These are phyloP conservation scores for Russula griseocarnosa DNA, from an alignment of 768 basidiomycete species.

Conservation along the genomic window DNA sequence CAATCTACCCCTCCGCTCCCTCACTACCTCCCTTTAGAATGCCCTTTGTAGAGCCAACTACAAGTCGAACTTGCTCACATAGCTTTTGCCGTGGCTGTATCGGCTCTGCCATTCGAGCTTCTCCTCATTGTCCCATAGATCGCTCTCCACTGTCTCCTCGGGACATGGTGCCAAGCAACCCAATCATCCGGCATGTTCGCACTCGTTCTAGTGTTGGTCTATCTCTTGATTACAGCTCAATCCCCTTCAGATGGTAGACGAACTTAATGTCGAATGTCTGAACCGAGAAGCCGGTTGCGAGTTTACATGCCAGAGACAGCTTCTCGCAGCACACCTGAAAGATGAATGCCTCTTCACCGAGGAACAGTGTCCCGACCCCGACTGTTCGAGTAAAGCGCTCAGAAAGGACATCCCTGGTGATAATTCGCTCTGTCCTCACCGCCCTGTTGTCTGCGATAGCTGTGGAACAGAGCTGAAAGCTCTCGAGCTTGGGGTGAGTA, in stretches of 20 bases:
- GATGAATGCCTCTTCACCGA: slow-evolving; percentile 57
- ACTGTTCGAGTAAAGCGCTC: slow-evolving; percentile 44
- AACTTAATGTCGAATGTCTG: slow-evolving; percentile 70
- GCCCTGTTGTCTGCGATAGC: slow-evolving; percentile 34
- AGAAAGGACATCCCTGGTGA: slow-evolving; percentile 40
- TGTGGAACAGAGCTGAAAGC: slow-evolving; percentile 36
- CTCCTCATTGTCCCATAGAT: slow-evolving; percentile 80
- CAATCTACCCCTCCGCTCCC: neutral
- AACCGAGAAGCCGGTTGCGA: slow-evolving; percentile 56
- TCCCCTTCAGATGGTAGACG: slow-evolving; percentile 66
- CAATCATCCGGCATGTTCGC: slow-evolving; percentile 71
- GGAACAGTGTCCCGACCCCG: slow-evolving; percentile 46
- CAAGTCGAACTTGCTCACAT: slow-evolving; percentile 71
- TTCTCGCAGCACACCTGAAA: slow-evolving; percentile 57
- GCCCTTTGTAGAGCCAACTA: slow-evolving; percentile 74
- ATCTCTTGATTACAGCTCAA: neutral
- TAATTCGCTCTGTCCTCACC: slow-evolving; percentile 37
- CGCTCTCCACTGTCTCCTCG: slow-evolving; percentile 56
- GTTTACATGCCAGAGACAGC: slow-evolving; percentile 62
- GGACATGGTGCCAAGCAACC: slow-evolving; percentile 65
- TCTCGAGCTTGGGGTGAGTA: slow-evolving; percentile 38
- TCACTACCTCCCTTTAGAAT: slow-evolving; percentile 37
- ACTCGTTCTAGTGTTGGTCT: neutral
- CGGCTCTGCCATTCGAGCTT: slow-evolving; percentile 58
- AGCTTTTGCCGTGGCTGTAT: slow-evolving; percentile 89